Percentiles rank a stretch among this genome's conserved stretches.
phyloP scores from a whole-genome alignment of 2,329 filamentous ascomycete species.

The Nigrograna mackinnonii region DNA sequence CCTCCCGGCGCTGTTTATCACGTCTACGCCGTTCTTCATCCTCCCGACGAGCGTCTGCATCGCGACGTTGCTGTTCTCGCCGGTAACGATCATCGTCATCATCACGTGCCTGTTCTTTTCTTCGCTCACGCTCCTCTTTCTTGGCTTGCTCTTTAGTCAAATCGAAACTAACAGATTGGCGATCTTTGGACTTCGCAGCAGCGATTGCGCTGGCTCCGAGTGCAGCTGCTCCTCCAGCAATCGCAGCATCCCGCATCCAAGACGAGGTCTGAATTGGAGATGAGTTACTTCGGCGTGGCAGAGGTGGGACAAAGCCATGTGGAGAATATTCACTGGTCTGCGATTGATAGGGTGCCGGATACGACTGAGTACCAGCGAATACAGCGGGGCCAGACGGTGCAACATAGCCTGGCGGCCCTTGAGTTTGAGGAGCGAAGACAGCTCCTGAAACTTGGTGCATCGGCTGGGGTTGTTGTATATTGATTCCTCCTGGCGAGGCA shows the following conservation, averaged over 20 bases:
- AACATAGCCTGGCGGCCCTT: conserved; percentile 42
- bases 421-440: conserved; percentile 60
- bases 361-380: conserved; percentile 30
- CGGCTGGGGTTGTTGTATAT: conserved; percentile 85
- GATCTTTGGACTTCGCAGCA: conserved; percentile 28
- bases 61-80: conserved; percentile 20
- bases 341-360: conserved; percentile 16
- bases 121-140: conserved; percentile 47
- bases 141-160: conserved; percentile 60
- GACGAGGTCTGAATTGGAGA: conserved; percentile 48
- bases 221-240: conserved; percentile 47
- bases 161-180: conserved; percentile 56
- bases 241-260: conserved; percentile 45
- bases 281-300: conserved; percentile 49
- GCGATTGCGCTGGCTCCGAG: conserved; percentile 47
- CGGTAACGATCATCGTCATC: conserved; percentile 27
- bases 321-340: conserved; percentile 23
- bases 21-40: conserved; percentile 27
- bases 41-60: conserved; percentile 23
- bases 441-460: conserved; percentile 71
- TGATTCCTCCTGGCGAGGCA: conserved; percentile 54
- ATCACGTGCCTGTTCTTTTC: conserved; percentile 32
- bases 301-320: conserved; percentile 19
- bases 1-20: conserved; percentile 10
- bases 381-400: conserved; percentile 46